phyloP scores from a whole-genome alignment of 2,329 filamentous ascomycete genomes.

The Blumeria graminis region DNA sequence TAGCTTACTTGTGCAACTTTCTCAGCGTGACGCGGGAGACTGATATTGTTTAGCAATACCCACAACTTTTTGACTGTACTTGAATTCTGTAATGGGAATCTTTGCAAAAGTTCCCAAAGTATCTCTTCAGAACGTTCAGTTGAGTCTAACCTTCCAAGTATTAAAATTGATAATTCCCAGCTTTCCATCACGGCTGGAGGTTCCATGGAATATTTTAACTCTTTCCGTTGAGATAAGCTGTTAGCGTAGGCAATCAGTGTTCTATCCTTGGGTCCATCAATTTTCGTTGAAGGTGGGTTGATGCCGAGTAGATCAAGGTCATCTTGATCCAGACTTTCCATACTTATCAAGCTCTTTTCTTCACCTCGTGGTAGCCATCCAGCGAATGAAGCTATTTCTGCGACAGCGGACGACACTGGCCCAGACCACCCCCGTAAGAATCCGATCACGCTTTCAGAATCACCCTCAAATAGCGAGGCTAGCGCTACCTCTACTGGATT shows the following conservation, averaged over 20 bases:
- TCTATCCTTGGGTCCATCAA: conserved; percentile 51
- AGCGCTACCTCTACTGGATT: conserved; percentile 60
- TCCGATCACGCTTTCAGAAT: conserved; percentile 50
- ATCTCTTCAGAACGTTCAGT: conserved; percentile 44
- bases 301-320: conserved; percentile 65
- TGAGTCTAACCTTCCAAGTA: conserved; percentile 62
- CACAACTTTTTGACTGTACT: conserved; percentile 62
- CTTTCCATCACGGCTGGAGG: conserved; percentile 32
- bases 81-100: conserved; percentile 47
- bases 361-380: conserved; percentile 51
- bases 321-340: conserved; percentile 50
- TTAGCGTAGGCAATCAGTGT: conserved; percentile 56
- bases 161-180: conserved; percentile 72
- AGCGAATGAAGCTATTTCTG: conserved; percentile 62
- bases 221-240: conserved; percentile 30
- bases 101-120: conserved; percentile 45
- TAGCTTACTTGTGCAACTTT: conserved; percentile 50
- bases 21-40: conserved; percentile 55
- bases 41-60: conserved; percentile 50
- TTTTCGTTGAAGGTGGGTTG: conserved; percentile 28
- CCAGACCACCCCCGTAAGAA: conserved; percentile 62
- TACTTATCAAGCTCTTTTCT: conserved; percentile 26
- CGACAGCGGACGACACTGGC: conserved; percentile 50
- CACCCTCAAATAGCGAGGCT: conserved; percentile 61
- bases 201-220: conserved; percentile 5